Evolutionary conservation across 441 rosid species (phyloP).

Genomic region (Pelargonium myrrhifolium): DNA sequence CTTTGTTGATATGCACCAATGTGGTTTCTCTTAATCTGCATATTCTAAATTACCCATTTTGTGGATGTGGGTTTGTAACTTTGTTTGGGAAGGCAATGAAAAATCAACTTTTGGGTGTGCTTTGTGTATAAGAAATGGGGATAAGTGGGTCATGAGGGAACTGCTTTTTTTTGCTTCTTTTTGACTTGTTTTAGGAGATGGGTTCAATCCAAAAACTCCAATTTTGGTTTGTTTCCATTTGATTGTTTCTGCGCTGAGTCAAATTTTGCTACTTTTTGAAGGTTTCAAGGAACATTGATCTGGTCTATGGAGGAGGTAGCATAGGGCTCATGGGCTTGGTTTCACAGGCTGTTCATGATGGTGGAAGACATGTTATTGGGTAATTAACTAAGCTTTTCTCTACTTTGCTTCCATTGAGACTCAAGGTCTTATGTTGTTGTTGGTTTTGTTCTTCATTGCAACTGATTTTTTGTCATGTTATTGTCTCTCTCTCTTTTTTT

Average conservation of each 20-base stretch:
- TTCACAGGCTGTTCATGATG: conserved; percentile 89
- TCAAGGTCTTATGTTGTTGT: conserved; percentile 14
- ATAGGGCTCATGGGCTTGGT: conserved; percentile 92
- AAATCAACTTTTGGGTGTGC: not conserved
- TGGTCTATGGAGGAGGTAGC: conserved; percentile 96
- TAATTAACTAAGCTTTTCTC: conserved; percentile 20
- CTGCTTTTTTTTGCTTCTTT: too few relatives aligned
- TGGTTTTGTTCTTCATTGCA: conserved; percentile 24
- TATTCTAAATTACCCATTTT: too few relatives aligned
- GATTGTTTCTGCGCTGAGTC: conserved; percentile 17
- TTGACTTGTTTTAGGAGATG: too few relatives aligned
- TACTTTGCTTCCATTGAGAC: not conserved
- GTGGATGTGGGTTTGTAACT: too few relatives aligned
- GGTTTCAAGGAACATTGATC: conserved; percentile 86
- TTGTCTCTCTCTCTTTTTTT: too few relatives aligned
- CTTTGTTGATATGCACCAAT: not conserved
- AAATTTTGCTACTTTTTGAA: conserved; percentile 28
- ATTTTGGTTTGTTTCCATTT: not conserved
- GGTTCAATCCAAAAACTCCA: not conserved
- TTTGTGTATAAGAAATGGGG: too few relatives aligned
- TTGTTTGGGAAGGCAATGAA: too few relatives aligned
- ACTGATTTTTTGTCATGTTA: conserved; percentile 57
- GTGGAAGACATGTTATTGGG: conserved; percentile 97
- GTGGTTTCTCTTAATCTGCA: too few relatives aligned
- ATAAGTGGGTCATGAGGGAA: too few relatives aligned